These are phyloP conservation scores for Alternaria dauci DNA, from an alignment of 2,329 filamentous ascomycete genomes.

Conservation along the genomic window DNA sequence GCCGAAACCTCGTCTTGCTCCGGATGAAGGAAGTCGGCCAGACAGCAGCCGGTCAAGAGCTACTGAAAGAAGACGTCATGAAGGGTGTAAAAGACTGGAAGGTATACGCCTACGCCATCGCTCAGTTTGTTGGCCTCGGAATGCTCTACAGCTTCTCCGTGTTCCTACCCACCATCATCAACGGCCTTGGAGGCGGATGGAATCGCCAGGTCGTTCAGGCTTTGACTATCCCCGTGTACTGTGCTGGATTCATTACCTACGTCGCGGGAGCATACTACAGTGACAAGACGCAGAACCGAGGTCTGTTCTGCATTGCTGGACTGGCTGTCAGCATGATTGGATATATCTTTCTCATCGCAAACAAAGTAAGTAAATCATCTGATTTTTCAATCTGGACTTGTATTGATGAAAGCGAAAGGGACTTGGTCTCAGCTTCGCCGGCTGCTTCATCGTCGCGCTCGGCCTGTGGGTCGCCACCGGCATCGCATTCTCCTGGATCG, in stretches of 20 bases:
- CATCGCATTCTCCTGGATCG: slow-evolving; percentile 39
- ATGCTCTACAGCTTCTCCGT: slow-evolving; percentile 39
- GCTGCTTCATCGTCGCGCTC: slow-evolving; percentile 42
- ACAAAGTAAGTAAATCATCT: slow-evolving; percentile 2
- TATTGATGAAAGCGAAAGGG: too few relatives aligned
- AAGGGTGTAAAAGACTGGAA: slow-evolving; percentile 54
- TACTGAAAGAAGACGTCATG: slow-evolving; percentile 58
- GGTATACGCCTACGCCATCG: slow-evolving; percentile 50
- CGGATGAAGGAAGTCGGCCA: slow-evolving; percentile 53
- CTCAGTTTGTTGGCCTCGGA: slow-evolving; percentile 52
- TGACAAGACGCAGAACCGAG: slow-evolving; percentile 38
- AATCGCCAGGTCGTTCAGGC: slow-evolving; percentile 36
- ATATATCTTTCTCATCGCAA: slow-evolving; percentile 54
- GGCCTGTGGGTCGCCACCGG: slow-evolving; percentile 39
- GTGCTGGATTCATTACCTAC: slow-evolving; percentile 34
- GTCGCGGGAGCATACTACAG: slow-evolving; percentile 35
- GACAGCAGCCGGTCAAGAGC: slow-evolving; percentile 57
- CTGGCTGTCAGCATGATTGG: slow-evolving; percentile 55
- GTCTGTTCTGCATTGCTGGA: slow-evolving; percentile 36
- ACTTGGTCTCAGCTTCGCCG: slow-evolving; percentile 31
- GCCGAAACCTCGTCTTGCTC: slow-evolving; percentile 28
- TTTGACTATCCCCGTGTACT: slow-evolving; percentile 45
- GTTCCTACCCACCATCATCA: slow-evolving; percentile 45
- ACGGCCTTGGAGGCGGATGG: slow-evolving; percentile 36
- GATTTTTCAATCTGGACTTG: too few relatives aligned